These are phyloP conservation scores for Penicillium parvum DNA, from an alignment of 495 filamentous ascomycete genomes.

Conservation along the genomic window DNA sequence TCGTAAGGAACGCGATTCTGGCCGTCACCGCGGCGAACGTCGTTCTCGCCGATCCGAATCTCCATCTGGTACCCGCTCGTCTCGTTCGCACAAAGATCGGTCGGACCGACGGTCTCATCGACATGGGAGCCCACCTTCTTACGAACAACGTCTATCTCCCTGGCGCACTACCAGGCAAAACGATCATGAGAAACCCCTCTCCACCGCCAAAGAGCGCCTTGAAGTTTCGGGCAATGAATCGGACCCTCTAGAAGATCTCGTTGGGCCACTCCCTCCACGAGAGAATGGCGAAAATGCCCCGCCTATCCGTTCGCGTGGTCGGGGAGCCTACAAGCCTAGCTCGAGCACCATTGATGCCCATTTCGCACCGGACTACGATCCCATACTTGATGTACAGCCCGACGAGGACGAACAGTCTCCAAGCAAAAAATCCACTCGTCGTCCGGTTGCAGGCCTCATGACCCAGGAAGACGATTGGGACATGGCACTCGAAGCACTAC, in stretches of 20 bases:
- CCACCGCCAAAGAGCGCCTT: not conserved
- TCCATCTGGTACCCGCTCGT: constrained; percentile 23
- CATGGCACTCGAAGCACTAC: constrained; percentile 69
- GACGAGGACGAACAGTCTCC: constrained; percentile 39
- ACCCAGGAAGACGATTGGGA: constrained; percentile 70
- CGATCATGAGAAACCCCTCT: not conserved
- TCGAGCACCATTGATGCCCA: constrained; percentile 72
- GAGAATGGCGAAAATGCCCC: constrained; percentile 22
- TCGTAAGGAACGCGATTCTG: constrained; percentile 15
- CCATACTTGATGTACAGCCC: constrained; percentile 60
- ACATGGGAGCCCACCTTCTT: constrained; percentile 4
- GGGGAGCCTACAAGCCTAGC: constrained; percentile 55
- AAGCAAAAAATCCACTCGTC: constrained; percentile 27
- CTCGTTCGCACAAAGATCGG: constrained; percentile 19
- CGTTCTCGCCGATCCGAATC: constrained; percentile 24
- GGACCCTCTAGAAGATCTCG: constrained; percentile 71
- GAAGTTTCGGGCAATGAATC: constrained; percentile 47
- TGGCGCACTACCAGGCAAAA: not conserved
- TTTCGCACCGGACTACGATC: constrained; percentile 76
- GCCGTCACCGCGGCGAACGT: constrained; percentile 22
- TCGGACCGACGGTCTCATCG: constrained; percentile 6
- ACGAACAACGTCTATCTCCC: constrained; percentile 11
- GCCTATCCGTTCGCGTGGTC: constrained; percentile 61
- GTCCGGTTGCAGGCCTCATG: constrained; percentile 41
- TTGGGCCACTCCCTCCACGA: constrained; percentile 71